Conservation (phyloP, 495 filamentous ascomycete genomes). For the Aspergillus indologenus region DNA sequence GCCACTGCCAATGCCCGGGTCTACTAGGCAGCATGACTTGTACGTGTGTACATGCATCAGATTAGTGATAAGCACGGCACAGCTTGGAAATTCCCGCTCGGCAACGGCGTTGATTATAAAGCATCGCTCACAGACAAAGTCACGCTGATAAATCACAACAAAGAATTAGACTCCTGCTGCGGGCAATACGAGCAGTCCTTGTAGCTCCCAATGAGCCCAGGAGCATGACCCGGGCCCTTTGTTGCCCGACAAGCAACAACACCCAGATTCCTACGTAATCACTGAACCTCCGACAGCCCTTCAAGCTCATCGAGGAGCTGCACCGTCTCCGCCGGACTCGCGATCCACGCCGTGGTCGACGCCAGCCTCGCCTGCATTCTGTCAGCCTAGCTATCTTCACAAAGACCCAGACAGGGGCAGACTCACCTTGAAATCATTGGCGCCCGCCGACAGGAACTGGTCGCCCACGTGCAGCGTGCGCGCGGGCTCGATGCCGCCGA, state of each 20-base stretch:
- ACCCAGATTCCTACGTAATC: no score
- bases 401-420: no score
- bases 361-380: slow-evolving; percentile 53
- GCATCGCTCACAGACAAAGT: background rate
- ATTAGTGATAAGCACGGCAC: no score
- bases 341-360: slow-evolving; percentile 83
- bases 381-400: background rate
- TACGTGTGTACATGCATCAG: no score
- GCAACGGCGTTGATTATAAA: background rate
- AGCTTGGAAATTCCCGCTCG: no score
- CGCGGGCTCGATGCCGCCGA: slow-evolving; percentile 64
- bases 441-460: slow-evolving; percentile 92
- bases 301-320: slow-evolving; percentile 78
- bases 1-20: no score
- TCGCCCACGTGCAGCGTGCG: slow-evolving; percentile 86
- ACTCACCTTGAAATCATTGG: slow-evolving; percentile 89
- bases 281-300: background rate
- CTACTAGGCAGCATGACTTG: background rate
- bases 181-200: no score
- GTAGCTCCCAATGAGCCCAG: no score
- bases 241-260: no score
- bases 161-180: background rate
- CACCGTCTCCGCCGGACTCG: slow-evolving; percentile 85
- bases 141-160: background rate
- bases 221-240: no score